Evolutionary conservation across 306 rosid genomes (phyloP).

Genomic region (Crataegus laevigata): DNA sequence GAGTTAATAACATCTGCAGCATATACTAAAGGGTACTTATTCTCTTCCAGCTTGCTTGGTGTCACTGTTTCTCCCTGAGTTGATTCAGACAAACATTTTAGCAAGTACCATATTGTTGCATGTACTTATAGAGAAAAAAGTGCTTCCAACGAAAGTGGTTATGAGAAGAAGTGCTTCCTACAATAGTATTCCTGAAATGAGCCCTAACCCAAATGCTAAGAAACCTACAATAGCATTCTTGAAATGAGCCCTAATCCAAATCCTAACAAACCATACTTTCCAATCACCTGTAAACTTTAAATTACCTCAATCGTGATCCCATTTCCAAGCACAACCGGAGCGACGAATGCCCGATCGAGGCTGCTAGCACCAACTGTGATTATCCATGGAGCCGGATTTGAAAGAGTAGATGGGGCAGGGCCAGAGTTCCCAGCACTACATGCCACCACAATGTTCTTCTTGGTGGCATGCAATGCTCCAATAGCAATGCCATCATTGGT

Average conservation of each 20-base stretch:
- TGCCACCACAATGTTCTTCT: conserved; percentile 62
- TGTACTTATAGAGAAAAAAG: no score
- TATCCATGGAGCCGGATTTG: conserved; percentile 81
- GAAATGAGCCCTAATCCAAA: no score
- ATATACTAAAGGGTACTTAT: conserved; percentile 48
- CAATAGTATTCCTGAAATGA: no score
- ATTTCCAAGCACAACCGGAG: conserved; percentile 50
- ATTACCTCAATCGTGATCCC: conserved; percentile 48
- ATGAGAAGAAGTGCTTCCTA: no score
- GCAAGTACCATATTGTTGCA: not conserved
- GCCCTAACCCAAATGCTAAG: no score
- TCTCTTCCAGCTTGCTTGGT: conserved; percentile 35
- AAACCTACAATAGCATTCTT: no score
- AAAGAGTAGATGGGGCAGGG: conserved; percentile 48
- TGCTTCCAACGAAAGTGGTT: no score
- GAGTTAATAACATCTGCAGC: conserved; percentile 46
- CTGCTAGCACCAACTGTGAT: conserved; percentile 84
- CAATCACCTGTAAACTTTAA: not conserved
- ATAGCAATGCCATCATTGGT: conserved; percentile 50
- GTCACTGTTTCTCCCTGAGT: conserved; percentile 73
- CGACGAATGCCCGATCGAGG: conserved; percentile 56
- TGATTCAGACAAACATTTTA: not conserved
- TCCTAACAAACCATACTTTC: no score
- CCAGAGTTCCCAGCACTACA: conserved; percentile 88
- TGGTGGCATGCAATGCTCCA: conserved; percentile 60